phyloP scores from a whole-genome alignment of 495 filamentous ascomycete species.

The Podospora didyma region DNA sequence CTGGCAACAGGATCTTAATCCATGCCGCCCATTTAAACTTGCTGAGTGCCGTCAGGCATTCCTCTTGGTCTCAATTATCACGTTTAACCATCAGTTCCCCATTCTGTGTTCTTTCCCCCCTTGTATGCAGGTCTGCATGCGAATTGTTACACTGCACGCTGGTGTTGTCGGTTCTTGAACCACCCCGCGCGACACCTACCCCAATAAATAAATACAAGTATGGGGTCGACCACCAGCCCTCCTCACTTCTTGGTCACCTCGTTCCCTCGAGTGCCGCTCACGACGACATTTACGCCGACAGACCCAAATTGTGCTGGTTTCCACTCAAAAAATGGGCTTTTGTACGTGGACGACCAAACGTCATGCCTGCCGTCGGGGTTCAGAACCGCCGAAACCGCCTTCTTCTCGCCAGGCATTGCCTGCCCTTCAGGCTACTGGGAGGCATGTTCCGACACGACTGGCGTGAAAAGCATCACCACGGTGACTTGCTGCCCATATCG shows the following conservation, averaged over 20 bases:
- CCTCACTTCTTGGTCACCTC: conserved; percentile 1
- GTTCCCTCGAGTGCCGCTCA: conserved; percentile 18
- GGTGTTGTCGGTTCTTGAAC: too few relatives aligned
- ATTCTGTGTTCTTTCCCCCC: too few relatives aligned
- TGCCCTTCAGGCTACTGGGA: conserved; percentile 25
- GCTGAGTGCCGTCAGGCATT: too few relatives aligned
- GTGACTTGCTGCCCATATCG: conserved; percentile 24
- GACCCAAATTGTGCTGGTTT: conserved; percentile 14
- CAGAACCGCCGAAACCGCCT: conserved; percentile 9
- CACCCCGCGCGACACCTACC: too few relatives aligned
- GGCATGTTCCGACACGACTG: conserved; percentile 16
- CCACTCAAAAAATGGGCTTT: background rate
- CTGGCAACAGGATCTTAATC: too few relatives aligned
- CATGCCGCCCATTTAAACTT: too few relatives aligned
- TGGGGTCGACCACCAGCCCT: too few relatives aligned
- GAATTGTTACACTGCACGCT: too few relatives aligned
- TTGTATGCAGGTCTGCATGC: too few relatives aligned
- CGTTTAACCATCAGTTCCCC: too few relatives aligned
- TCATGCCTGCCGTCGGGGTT: conserved; percentile 22
- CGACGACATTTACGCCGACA: conserved; percentile 19
- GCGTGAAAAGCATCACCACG: conserved; percentile 21
- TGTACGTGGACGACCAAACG: conserved; percentile 15
- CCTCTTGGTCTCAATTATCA: too few relatives aligned
- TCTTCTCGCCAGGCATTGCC: conserved; percentile 24
- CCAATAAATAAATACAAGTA: too few relatives aligned